phyloP scores from a whole-genome alignment of 352 stramenopile genomes.

The Globisporangium apiculatum region DNA sequence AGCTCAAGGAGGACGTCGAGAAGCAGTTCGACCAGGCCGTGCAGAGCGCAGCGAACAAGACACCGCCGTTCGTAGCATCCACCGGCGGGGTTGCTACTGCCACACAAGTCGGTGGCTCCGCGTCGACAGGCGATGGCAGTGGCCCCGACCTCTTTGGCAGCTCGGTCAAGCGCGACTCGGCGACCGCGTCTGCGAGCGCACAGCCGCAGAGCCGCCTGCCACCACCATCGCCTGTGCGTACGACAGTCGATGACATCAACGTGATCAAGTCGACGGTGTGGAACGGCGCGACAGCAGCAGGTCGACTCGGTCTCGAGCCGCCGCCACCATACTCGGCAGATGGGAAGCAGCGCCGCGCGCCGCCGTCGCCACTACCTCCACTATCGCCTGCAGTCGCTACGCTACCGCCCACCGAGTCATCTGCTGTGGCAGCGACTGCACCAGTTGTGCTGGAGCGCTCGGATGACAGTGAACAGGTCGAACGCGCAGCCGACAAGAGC shows the following conservation, averaged over 20 bases:
- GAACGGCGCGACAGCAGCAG: not conserved
- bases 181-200: too few relatives aligned
- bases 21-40: constrained; percentile 85
- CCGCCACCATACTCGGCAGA: constrained; percentile 18
- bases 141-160: constrained; percentile 9
- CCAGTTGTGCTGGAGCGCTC: too few relatives aligned
- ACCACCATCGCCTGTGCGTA: not conserved
- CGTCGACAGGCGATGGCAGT: too few relatives aligned
- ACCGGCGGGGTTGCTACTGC: too few relatives aligned
- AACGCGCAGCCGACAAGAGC: too few relatives aligned
- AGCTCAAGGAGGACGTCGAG: constrained; percentile 80
- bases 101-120: too few relatives aligned
- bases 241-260: constrained; percentile 21
- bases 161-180: not conserved
- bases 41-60: constrained; percentile 16
- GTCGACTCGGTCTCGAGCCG: constrained; percentile 7
- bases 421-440: too few relatives aligned
- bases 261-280: constrained; percentile 18
- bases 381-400: too few relatives aligned
- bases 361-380: not conserved
- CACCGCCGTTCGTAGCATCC: not conserved
- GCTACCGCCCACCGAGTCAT: too few relatives aligned
- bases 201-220: not conserved
- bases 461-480: too few relatives aligned
- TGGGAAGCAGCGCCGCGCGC: constrained; percentile 7